Conservation (phyloP, 345 rosid species). For the Murraya koenigii region DNA sequence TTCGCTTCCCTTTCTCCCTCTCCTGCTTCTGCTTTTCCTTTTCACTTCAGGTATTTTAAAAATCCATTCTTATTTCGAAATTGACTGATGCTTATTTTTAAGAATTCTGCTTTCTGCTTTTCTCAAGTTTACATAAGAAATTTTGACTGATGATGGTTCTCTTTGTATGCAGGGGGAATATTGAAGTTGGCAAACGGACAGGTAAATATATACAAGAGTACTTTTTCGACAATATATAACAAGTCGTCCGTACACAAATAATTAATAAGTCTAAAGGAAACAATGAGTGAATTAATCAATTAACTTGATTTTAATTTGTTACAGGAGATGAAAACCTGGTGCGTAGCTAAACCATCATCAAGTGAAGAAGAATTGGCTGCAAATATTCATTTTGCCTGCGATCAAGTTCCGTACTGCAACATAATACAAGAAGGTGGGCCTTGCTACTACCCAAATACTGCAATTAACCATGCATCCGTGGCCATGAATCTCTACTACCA, state of each 20-base stretch:
- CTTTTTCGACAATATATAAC: no score
- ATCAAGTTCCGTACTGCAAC: constrained; percentile 22
- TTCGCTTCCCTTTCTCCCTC: not conserved
- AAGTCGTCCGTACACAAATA: no score
- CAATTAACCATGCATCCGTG: constrained; percentile 38
- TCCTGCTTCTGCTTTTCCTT: not conserved
- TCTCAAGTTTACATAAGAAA: not conserved
- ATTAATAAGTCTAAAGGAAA: no score
- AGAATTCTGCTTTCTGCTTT: not conserved
- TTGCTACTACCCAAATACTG: constrained; percentile 38
- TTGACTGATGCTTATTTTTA: not conserved
- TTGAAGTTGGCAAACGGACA: constrained; percentile 16
- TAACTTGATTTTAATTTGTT: not conserved
- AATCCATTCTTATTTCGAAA: not conserved
- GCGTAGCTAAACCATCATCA: constrained; percentile 33
- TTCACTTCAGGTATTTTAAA: constrained; percentile 7
- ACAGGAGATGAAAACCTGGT: constrained; percentile 33
- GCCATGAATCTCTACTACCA: constrained; percentile 55
- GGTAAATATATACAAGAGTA: not conserved
- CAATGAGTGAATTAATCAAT: no score
- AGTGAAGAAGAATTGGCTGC: constrained; percentile 29
- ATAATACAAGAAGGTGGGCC: constrained; percentile 38
- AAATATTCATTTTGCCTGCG: constrained; percentile 31
- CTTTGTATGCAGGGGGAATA: not conserved
- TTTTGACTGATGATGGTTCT: not conserved